Base-by-base conservation (phyloP, 495 filamentous ascomycete species). In the Penicillium paxilli region DNA sequence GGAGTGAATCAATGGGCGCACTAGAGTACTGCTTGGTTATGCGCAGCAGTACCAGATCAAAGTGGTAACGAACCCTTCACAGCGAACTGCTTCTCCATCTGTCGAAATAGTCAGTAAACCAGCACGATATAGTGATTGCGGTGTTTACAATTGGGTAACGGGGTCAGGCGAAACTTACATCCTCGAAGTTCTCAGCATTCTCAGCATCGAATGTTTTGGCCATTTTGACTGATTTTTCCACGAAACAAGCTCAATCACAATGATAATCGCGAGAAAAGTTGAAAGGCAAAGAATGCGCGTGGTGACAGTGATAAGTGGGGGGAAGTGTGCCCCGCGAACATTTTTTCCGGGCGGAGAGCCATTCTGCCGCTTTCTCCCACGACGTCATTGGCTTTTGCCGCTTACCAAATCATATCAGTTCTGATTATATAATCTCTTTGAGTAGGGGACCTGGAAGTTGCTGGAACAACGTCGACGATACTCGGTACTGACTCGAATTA, bases 11-110 rank as follows among this genome's bases (percentile, higher is more conserved):
- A 19, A 19, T 16, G 16, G 4, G 35, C 17, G 8, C 16, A 16
- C n/a, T 9, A 7, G 16, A 14, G 35, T 8, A 5, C 8, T 5
- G 16, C 16, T 16, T 16, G 20, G 1, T 5, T 2, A 16, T 40
- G n/a, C 19, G n/a, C 12, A 20, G 8, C 16, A 16, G 19, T 20
- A 23, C 23, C 4, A 20, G 21, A 42, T 42, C 40, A 12, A 21
- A 21, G 38, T 7, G 19, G 44, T 26, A 26, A 65, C 77, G 20
- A 64, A 90, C 90, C 89, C 80, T 98, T 98, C 61, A 99, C 94
- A 28, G 95, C 94, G 63, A 99, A 99, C 73, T 98, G 95, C 80
- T 96, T 97, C 83, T 99, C 94, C 67, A 98, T 96, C 91, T 98
- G 54, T 46, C 44, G 23, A 10, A 49, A 51, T 51, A 37, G 60